A percentile compares a stretch with the other conserved stretches of the same genome.
These are phyloP conservation scores for Dioscorea alata DNA, from an alignment of 106 monocot species.

Conservation along the genomic window DNA sequence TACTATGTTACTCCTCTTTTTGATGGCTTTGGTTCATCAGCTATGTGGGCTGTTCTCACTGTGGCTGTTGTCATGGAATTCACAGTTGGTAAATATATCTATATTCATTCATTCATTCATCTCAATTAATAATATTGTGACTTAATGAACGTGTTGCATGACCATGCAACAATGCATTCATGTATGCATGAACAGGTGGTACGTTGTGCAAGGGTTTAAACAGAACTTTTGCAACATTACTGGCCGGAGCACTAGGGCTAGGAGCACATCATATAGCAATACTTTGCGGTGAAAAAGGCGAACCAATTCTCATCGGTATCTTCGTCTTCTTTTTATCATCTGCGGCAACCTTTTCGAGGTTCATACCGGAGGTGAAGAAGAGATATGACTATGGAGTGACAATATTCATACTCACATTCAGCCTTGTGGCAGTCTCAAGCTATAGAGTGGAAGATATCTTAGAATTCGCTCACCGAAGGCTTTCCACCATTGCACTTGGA, in stretches of 20 bases:
- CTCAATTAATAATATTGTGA: neutral
- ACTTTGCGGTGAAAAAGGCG: neutral
- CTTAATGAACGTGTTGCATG: neutral
- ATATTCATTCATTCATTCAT: neutral
- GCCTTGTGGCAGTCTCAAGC: conserved; percentile 5
- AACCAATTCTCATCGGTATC: neutral
- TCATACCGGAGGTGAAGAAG: neutral
- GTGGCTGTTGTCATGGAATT: neutral
- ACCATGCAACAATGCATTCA: neutral
- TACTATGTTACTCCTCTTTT: neutral
- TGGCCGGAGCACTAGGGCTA: neutral
- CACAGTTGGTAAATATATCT: neutral
- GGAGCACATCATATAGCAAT: neutral
- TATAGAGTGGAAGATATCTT: neutral
- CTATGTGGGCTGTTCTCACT: neutral
- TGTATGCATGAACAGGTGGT: neutral
- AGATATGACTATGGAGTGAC: conserved; percentile 7
- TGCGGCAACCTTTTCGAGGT: conserved; percentile 3
- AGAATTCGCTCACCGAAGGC: neutral
- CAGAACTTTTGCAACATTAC: neutral
- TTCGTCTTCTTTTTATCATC: neutral
- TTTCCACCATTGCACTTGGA: neutral
- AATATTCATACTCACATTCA: conserved; percentile 5
- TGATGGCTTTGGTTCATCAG: neutral
- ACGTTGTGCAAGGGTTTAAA: conserved; percentile 4